Conservation (phyloP, 2,329 filamentous ascomycete genomes). For the Leptosphaerulina australis region DNA sequence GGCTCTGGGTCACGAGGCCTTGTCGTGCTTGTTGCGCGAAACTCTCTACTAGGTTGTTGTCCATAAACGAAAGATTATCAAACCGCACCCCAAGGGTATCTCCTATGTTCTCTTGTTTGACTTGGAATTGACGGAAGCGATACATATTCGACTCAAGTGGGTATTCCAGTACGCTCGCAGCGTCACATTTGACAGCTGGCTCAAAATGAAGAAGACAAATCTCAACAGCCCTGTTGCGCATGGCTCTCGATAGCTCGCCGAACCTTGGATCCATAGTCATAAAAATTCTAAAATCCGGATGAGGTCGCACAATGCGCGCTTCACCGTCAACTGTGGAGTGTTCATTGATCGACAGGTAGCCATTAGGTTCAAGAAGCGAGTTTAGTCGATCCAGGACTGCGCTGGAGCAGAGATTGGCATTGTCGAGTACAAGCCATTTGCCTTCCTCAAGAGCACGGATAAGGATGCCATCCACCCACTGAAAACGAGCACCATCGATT, state of each 20-base stretch:
- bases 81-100: constrained; percentile 31
- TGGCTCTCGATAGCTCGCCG: constrained; percentile 91
- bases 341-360: constrained; percentile 88
- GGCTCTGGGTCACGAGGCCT: constrained; percentile 21
- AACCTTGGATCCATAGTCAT: constrained; percentile 90
- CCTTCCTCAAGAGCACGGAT: constrained; percentile 85
- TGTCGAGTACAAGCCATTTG: constrained; percentile 93
- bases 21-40: constrained; percentile 38
- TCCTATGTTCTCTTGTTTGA: constrained; percentile 12
- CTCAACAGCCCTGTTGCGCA: constrained; percentile 94
- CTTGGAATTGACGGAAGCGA: constrained; percentile 44
- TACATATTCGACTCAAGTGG: constrained; percentile 48
- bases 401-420: constrained; percentile 94
- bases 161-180: constrained; percentile 28
- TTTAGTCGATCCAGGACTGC: constrained; percentile 94
- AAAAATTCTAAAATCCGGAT: constrained; percentile 88
- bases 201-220: constrained; percentile 67
- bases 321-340: constrained; percentile 83
- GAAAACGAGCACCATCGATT: constrained; percentile 80
- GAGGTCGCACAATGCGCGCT: constrained; percentile 78
- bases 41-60: constrained; percentile 34
- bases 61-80: constrained; percentile 47
- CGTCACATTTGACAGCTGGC: neutral
- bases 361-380: constrained; percentile 89
- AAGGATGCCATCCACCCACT: constrained; percentile 94